Evolutionary conservation across 192 early-diverging fungal genomes (phyloP), one percentile per base, ranked within the genome.

Genomic region (Gigaspora rosea): DNA sequence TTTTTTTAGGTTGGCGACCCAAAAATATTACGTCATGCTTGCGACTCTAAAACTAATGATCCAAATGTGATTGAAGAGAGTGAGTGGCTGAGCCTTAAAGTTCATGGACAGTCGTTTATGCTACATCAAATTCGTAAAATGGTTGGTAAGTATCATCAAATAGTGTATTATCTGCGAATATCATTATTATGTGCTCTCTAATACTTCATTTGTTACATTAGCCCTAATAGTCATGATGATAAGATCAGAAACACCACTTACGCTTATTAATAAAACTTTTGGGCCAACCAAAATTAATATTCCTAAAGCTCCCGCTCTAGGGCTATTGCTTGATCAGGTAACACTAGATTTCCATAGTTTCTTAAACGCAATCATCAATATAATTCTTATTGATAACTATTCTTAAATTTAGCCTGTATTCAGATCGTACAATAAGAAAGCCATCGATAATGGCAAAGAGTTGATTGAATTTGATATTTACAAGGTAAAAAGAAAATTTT

Each of bases 111-210:
- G 82, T 92, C 93, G 52, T 99, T 99, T 76, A 98, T 99, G 96
- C 85, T 99, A 47, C 97, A 99, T 85, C 98, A 99, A 85, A 99
- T 99, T 78, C 92, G 98, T 50, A 98, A 98, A 80, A 99, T 99
- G 98, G 94, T 99, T 75, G 94, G 96, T 85, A 79, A 82, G 89
- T 86, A 50, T 5, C 27, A 27, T 32, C 16, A 27, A 15, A 11
- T 33, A 20, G 11, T 33, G 16, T 54, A 12, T 61, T 41, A 1
- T 33, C 13, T 8, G 48, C 22, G 59, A 36, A 20, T 35, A 41
- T 27, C 36, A 47, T 22, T 56, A 65, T 59, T 54, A 46, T 16
- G 3, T 52, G 27, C 58, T 75, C 35, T 11, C 56, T 58, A 63
- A n/a, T 71, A 54, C 48, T 61, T 64, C 2, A 52, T 27, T 51